Conservation (phyloP, 106 monocot genomes). For the Platanthera zijinensis region DNA sequence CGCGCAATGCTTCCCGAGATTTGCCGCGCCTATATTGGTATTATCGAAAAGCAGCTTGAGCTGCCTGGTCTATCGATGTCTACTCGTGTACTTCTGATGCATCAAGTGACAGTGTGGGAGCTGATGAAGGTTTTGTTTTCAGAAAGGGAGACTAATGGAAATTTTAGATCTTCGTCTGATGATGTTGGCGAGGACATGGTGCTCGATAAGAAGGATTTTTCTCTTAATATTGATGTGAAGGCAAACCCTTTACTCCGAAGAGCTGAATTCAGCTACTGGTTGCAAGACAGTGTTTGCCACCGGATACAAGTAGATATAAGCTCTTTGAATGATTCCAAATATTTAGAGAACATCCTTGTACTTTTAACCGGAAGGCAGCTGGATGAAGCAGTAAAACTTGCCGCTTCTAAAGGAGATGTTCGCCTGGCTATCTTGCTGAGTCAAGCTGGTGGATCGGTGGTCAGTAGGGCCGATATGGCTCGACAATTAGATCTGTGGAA, state of each 20-base stretch:
- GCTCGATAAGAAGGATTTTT: slow-evolving; percentile 55
- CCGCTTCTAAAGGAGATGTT: slow-evolving; percentile 84
- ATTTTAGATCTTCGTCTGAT: slow-evolving; percentile 23
- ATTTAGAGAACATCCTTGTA: slow-evolving; percentile 64
- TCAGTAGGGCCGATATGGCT: slow-evolving; percentile 75
- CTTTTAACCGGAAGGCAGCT: slow-evolving; percentile 78
- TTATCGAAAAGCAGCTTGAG: slow-evolving; percentile 77
- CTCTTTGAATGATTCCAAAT: slow-evolving; percentile 47
- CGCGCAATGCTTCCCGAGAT: slow-evolving; percentile 50
- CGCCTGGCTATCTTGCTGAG: slow-evolving; percentile 71
- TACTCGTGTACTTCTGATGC: slow-evolving; percentile 71
- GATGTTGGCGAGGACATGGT: slow-evolving; percentile 61
- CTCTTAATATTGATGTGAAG: slow-evolving; percentile 59
- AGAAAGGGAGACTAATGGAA: slow-evolving; percentile 38
- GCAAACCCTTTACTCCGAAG: slow-evolving; percentile 62
- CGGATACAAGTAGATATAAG: slow-evolving; percentile 81
- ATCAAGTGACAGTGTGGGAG: slow-evolving; percentile 88
- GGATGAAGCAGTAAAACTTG: slow-evolving; percentile 76
- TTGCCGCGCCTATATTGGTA: slow-evolving; percentile 63
- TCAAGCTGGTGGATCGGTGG: slow-evolving; percentile 80
- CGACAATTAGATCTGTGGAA: slow-evolving; percentile 77
- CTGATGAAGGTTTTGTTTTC: slow-evolving; percentile 86
- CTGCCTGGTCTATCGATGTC: slow-evolving; percentile 45
- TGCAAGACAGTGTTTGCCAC: slow-evolving; percentile 88
- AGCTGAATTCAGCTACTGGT: slow-evolving; percentile 90